phyloP scores from a whole-genome alignment of 164 flowering plant species.

The Houttuynia cordata region DNA sequence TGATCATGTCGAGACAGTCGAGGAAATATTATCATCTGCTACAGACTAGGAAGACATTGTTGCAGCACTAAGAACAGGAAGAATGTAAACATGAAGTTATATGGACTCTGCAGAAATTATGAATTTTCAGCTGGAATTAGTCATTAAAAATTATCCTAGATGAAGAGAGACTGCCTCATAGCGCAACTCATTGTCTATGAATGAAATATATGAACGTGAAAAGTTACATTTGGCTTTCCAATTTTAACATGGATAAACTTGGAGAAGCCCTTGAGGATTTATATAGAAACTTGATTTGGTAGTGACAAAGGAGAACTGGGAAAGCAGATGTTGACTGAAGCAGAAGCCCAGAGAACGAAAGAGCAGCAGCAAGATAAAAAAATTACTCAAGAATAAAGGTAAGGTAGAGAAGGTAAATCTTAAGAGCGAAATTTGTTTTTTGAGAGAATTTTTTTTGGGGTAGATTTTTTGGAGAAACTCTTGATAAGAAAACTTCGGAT shows the following conservation, averaged over 20 bases:
- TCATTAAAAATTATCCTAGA: slow-evolving; percentile 65
- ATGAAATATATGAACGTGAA: too few species aligned
- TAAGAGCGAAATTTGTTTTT: slow-evolving; percentile 20
- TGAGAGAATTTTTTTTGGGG: slow-evolving; percentile 29
- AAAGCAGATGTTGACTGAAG: slow-evolving; percentile 23
- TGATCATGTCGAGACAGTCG: too few species aligned
- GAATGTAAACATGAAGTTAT: slow-evolving; percentile 14
- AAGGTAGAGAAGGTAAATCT: slow-evolving; percentile 18
- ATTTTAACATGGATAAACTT: too few species aligned
- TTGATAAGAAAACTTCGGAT: slow-evolving; percentile 2
- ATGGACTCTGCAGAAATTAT: slow-evolving; percentile 41
- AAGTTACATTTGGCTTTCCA: too few species aligned
- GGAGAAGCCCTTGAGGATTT: slow-evolving; percentile 25
- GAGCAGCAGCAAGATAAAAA: slow-evolving; percentile 15
- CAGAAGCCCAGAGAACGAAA: slow-evolving; percentile 22
- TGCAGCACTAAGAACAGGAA: too few species aligned
- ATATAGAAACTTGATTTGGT: slow-evolving; percentile 32
- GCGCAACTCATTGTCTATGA: too few species aligned
- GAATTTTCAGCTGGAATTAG: slow-evolving; percentile 74
- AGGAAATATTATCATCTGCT: neutral
- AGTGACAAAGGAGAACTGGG: slow-evolving; percentile 32
- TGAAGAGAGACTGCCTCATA: slow-evolving; percentile 52
- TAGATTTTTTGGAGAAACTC: too few species aligned
- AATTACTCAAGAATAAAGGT: slow-evolving; percentile 18
- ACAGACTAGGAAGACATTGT: slow-evolving; percentile 8